Evolutionary conservation across 148 eudicot species (phyloP), one percentile per base, ranked within the genome.

Genomic region (Vaccinium macrocarpon): DNA sequence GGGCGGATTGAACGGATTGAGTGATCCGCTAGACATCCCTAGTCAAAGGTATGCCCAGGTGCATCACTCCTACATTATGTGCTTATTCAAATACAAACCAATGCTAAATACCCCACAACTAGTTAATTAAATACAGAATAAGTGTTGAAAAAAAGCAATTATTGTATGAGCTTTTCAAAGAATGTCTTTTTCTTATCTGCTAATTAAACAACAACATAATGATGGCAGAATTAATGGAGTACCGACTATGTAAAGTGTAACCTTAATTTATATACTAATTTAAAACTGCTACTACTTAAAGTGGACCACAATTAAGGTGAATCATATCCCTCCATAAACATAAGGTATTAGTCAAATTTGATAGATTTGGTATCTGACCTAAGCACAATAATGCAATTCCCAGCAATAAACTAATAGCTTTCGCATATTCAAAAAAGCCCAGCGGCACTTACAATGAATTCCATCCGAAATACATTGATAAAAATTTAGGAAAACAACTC

Each of bases 281-380:
- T 5, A 42, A 15, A 38, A 4, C 29, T 21, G 18, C 11, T 38
- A 55, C 53, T n/a, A 51, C 38, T 5, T 42, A 42, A 27, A 23
- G 3, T 83, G 85, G 85, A 59, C 70, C 71, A 83, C 85, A 76
- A 35, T 35, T 35, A 35, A 79, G 4, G 77, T 16, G 49, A n/a
- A 74, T 75, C 16, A 76, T 42, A 1, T 10, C 25, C 5, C 29
- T 15, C 18, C 15, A 42, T 1, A 32, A 32, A 32, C 35, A 32
- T 32, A 32, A 32, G 2, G 35, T 25, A 35, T 11, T 25, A 75
- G 1, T 75, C 16, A 11, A 38, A 8, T 75, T 76, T 57, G 15
- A 10, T 13, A n/a, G 46, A 51, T 18, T 74, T 19, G 19, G n/a
- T 56, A 18, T 49, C n/a, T 27, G 1, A 48, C 56, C 18, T 23